Base-by-base conservation (phyloP, 2,329 filamentous ascomycete genomes). In the Apiospora aurea region DNA sequence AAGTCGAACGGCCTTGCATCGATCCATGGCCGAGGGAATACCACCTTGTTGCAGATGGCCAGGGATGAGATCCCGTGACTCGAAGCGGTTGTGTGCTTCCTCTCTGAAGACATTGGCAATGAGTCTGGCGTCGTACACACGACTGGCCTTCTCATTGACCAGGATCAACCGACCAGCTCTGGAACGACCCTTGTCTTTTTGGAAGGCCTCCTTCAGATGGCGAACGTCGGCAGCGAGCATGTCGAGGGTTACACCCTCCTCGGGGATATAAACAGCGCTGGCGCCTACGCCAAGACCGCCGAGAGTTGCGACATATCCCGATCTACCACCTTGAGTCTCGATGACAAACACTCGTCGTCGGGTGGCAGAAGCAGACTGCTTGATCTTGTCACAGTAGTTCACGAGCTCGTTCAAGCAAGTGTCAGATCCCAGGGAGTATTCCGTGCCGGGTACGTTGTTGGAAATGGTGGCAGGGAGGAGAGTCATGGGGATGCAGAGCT, bases 401-500 rank as follows among this genome's bases (percentile, higher is more conserved):
- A 98, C 94, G 51, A 99, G 88, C 71, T 97, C 95, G 84, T 99
- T 99, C 74, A 99, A 86, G 80, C 96, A 98, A 1, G 96, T 99
- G 79, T 99, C 96, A 44, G 95, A 97, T 61, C 96, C 96, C 66
- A 99, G 90, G 1, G 95, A 98, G 85, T 98, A 98, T 83, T 99
- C 96, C 0, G 96, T 97, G 51, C 96, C 96, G 0, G 96, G 96
- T 5, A 99, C 96, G 81, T 99, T 99, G 87, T 99, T 99, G 75
- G 94, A 97, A 77, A 99, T 96, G 13, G 96, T 99, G n/a, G 96
- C 96, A 0, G 96, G 96, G 38, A 99, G 87, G 57, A 98, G 88
- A 70, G 93, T 89, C 87, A 98, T 94, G 26, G 96, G 96, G 75
- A 99, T 98, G 82, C 94, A 95, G 80, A 99, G 93, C 1, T 93